These are phyloP conservation scores for Phanerochaete sordida DNA, from an alignment of 768 basidiomycete species.

Conservation along the genomic window DNA sequence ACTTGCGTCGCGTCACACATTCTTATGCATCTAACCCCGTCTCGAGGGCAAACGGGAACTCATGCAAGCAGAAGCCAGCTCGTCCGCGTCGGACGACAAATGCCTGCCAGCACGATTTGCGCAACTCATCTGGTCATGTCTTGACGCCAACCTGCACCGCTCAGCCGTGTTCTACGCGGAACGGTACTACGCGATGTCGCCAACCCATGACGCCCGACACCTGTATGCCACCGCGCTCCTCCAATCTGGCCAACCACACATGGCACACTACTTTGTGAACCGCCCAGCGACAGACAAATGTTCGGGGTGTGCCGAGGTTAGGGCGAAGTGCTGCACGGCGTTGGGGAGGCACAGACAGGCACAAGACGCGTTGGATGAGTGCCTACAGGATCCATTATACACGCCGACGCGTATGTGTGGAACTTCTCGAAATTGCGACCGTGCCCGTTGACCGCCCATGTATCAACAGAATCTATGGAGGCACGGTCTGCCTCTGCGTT, in stretches of 20 bases:
- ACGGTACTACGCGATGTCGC: slow-evolving; percentile 70
- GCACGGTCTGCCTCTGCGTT: slow-evolving; percentile 53
- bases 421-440: not conserved
- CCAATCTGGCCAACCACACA: slow-evolving; percentile 65
- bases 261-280: slow-evolving; percentile 70
- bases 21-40: not conserved
- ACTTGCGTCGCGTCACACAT: not conserved
- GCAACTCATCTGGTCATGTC: slow-evolving; percentile 76
- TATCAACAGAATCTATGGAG: slow-evolving; percentile 48
- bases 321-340: slow-evolving; percentile 67
- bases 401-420: slow-evolving; percentile 53
- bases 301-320: slow-evolving; percentile 74
- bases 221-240: slow-evolving; percentile 79
- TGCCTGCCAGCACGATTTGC: slow-evolving; percentile 67
- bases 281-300: slow-evolving; percentile 58
- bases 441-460: too few relatives aligned
- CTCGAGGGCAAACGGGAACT: slow-evolving; percentile 18
- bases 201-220: slow-evolving; percentile 79
- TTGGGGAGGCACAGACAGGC: slow-evolving; percentile 79
- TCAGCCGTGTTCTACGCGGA: slow-evolving; percentile 91
- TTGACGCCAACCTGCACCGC: slow-evolving; percentile 74
- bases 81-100: slow-evolving; percentile 44
- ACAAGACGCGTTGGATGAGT: slow-evolving; percentile 63
- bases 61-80: slow-evolving; percentile 58
- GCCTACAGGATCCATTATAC: slow-evolving; percentile 49